Base-by-base conservation (phyloP, 495 filamentous ascomycete species). In the Lasiosphaeria miniovina region DNA sequence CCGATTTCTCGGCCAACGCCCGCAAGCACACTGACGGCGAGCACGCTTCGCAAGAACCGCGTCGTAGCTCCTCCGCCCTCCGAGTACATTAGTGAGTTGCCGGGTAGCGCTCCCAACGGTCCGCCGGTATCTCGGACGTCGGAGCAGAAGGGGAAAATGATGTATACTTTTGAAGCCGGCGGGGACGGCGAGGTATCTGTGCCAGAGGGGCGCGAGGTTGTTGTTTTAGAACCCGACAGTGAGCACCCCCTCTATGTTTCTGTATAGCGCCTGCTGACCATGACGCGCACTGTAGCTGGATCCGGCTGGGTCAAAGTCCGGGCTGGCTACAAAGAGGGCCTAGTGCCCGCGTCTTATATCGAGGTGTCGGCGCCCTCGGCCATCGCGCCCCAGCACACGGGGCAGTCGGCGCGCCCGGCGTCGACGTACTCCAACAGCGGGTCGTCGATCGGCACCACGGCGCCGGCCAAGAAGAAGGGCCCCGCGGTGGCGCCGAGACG, bases 401-500 rank as follows among this genome's bases (percentile, higher is more conserved):
- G 65, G 67, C 83, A 60, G 66, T 83, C 77, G 7, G 73, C 68
- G 11, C 76, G 84, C 6, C 84, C 84, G 2, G 71, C 77, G 10
- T 92, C 89, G 8, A 84, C 82, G 0, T 93, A 93, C 68, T 95
- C 91, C 6, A 90, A 86, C 68, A 93, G 90, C 10, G 89, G 89
- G 1, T 86, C 85, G 9, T 92, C 88, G 2, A 70, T 90, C 15
- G 79, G 82, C 15, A 80, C 82, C 52, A 70, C 75, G 4, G 63
- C 69, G 32, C 45, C 67, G n/a, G 63, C 65, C 11, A 96, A 95
- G 77, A 95, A 94, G 73, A 90, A 96, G 67, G 94, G 94, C 0
- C 94, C 94, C 0, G 92, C 88, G 0, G 94, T 98, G 12, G 95
- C 93, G 31, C 94, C 94, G 9, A 88, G 89, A 63, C 84, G 93